phyloP scores from a whole-genome alignment of 208 protist species.

The Leishmania arabica region DNA sequence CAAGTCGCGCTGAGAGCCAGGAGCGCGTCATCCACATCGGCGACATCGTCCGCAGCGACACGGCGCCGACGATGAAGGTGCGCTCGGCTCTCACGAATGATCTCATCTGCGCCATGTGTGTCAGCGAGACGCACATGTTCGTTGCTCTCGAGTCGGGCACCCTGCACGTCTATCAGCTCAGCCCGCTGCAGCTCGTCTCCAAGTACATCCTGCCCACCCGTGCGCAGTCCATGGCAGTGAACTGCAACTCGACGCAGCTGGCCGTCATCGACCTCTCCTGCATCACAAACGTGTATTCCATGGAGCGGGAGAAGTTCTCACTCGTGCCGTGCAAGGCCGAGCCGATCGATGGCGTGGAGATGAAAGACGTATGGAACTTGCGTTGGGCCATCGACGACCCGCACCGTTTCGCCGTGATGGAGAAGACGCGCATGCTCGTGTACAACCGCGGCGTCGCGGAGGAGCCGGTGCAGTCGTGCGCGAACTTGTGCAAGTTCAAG shows the following conservation, averaged over 20 bases:
- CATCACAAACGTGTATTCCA: constrained; percentile 62
- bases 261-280: constrained; percentile 93
- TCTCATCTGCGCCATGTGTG: constrained; percentile 88
- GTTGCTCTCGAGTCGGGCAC: constrained; percentile 91
- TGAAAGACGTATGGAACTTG: constrained; percentile 96
- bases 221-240: constrained; percentile 84
- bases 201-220: constrained; percentile 81
- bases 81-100: constrained; percentile 89
- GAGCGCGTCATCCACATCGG: constrained; percentile 94
- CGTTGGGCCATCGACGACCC: constrained; percentile 94
- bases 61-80: constrained; percentile 40
- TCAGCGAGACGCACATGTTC: constrained; percentile 83
- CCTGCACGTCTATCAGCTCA: constrained; percentile 89
- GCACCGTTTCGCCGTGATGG: constrained; percentile 94
- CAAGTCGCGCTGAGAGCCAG: constrained; percentile 57
- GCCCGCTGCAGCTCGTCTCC: constrained; percentile 80
- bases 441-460: constrained; percentile 89
- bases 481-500: constrained; percentile 94
- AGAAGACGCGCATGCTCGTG: constrained; percentile 95
- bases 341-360: constrained; percentile 76
- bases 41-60: constrained; percentile 83
- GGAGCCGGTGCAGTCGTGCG: constrained; percentile 87
- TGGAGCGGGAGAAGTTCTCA: constrained; percentile 62
- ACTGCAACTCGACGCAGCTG: constrained; percentile 91
- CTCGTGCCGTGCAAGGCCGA: constrained; percentile 66